Conservation (phyloP, 1,284 basidiomycete genomes). For the Kalmanozyma brasiliensis region DNA sequence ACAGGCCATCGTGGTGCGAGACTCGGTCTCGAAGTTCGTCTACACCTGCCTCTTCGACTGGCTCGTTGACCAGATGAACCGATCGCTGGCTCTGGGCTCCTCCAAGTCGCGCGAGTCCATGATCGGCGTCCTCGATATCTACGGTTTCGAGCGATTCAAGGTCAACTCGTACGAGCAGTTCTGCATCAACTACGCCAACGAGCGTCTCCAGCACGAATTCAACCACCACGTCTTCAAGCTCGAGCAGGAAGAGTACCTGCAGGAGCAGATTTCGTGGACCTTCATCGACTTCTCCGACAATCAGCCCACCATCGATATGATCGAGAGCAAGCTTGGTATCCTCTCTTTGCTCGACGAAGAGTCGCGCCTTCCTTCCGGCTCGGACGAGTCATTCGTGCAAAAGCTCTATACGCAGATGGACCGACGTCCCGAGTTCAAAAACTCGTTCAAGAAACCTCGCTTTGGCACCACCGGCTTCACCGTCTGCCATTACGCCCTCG, state of each 20-base stretch:
- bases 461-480: slow-evolving; percentile 98
- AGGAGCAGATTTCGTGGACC: slow-evolving; percentile 98
- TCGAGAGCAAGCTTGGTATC: slow-evolving; percentile 96
- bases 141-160: slow-evolving; percentile 69
- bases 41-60: slow-evolving; percentile 99
- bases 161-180: slow-evolving; percentile 97
- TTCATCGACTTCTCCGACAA: slow-evolving; percentile 99
- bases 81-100: slow-evolving; percentile 89
- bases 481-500: slow-evolving; percentile 96
- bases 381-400: slow-evolving; percentile 90
- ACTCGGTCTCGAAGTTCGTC: slow-evolving; percentile 97
- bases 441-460: slow-evolving; percentile 95
- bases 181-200: slow-evolving; percentile 99
- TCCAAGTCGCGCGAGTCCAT: slow-evolving; percentile 91
- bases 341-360: slow-evolving; percentile 96
- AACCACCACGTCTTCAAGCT: slow-evolving; percentile 73
- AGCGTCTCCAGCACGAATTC: slow-evolving; percentile 92
- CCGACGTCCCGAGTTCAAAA: slow-evolving; percentile 83
- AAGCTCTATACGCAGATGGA: slow-evolving; percentile 88
- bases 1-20: slow-evolving; percentile 93
- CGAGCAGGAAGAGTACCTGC: slow-evolving; percentile 98
- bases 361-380: slow-evolving; percentile 93
- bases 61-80: slow-evolving; percentile 96
- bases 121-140: slow-evolving; percentile 92
- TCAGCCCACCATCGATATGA: slow-evolving; percentile 97